These are phyloP conservation scores for Pterulicium gracile DNA, from an alignment of 1,284 basidiomycete species.

Conservation along the genomic window DNA sequence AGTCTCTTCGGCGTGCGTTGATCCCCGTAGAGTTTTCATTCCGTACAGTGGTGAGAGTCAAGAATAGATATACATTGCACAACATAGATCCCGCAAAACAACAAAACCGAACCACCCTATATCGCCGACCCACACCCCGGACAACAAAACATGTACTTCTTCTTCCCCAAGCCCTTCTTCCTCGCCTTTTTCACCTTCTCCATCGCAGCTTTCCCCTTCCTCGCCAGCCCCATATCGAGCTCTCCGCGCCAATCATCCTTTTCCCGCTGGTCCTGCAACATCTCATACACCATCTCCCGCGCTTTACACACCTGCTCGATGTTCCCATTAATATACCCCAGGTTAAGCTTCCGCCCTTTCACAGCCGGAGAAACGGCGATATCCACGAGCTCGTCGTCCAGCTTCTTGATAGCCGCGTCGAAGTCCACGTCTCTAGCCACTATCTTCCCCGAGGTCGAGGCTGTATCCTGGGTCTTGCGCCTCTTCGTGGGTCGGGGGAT, in stretches of 20 bases:
- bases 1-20: too few species aligned
- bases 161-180: background rate
- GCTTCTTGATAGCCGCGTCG: conserved; percentile 12
- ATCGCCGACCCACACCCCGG: background rate
- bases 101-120: too few species aligned
- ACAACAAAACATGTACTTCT: background rate
- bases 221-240: conserved; percentile 14
- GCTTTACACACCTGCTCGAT: conserved; percentile 28
- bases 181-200: background rate
- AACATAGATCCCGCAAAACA: too few species aligned
- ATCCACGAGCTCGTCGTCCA: conserved; percentile 24
- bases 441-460: background rate
- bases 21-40: too few species aligned
- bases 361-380: conserved; percentile 37
- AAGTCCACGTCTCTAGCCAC: conserved; percentile 2
- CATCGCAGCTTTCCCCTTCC: background rate
- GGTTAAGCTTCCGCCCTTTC: conserved; percentile 23
- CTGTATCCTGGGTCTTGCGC: conserved; percentile 4
- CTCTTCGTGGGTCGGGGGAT: conserved; percentile 13
- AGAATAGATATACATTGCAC: too few species aligned
- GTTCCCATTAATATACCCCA: conserved; percentile 34
- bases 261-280: conserved; percentile 15
- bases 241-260: conserved; percentile 23
- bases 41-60: too few species aligned
- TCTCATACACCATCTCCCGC: conserved; percentile 26